A percentile compares a stretch with the other conserved stretches of the same genome.
These are phyloP conservation scores for Priceomyces castillae DNA, from an alignment of 805 yeast genomes.

Conservation along the genomic window DNA sequence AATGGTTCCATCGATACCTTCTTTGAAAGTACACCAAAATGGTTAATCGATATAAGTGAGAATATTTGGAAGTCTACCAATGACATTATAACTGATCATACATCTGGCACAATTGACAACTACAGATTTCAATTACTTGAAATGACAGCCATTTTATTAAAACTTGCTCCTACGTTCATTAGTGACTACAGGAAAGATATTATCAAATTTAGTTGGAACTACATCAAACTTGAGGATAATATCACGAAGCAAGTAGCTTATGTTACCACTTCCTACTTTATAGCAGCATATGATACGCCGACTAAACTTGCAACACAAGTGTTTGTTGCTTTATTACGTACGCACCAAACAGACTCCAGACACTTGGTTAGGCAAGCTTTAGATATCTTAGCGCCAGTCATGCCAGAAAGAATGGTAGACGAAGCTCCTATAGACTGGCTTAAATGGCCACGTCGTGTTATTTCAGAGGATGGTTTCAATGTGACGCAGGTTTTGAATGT, in stretches of 20 bases:
- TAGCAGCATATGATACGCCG: slow-evolving; percentile 85
- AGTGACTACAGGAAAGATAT: slow-evolving; percentile 72
- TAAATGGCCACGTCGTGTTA: slow-evolving; percentile 89
- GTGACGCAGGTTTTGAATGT: slow-evolving; percentile 83
- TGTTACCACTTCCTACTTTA: slow-evolving; percentile 81
- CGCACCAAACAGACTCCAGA: slow-evolving; percentile 83
- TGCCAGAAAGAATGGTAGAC: slow-evolving; percentile 61
- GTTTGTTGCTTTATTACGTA: slow-evolving; percentile 82
- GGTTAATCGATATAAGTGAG: slow-evolving; percentile 64
- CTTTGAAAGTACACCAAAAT: slow-evolving; percentile 43
- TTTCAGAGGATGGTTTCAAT: slow-evolving; percentile 85
- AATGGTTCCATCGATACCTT: slow-evolving; percentile 48
- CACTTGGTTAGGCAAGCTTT: slow-evolving; percentile 82
- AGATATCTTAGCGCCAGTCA: slow-evolving; percentile 83
- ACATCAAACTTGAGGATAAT: slow-evolving; percentile 82
- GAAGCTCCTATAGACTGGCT: slow-evolving; percentile 73
- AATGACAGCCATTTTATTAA: slow-evolving; percentile 71
- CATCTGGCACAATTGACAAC: slow-evolving; percentile 69
- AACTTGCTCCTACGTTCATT: slow-evolving; percentile 60
- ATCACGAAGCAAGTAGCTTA: slow-evolving; percentile 91
- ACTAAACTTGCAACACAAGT: slow-evolving; percentile 85
- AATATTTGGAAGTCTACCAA: slow-evolving; percentile 71
- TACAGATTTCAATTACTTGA: slow-evolving; percentile 78
- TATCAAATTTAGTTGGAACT: slow-evolving; percentile 92
- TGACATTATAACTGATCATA: slow-evolving; percentile 48